Evolutionary conservation across 129 eudicot species (phyloP).

Genomic region (Glebionis coronaria): DNA sequence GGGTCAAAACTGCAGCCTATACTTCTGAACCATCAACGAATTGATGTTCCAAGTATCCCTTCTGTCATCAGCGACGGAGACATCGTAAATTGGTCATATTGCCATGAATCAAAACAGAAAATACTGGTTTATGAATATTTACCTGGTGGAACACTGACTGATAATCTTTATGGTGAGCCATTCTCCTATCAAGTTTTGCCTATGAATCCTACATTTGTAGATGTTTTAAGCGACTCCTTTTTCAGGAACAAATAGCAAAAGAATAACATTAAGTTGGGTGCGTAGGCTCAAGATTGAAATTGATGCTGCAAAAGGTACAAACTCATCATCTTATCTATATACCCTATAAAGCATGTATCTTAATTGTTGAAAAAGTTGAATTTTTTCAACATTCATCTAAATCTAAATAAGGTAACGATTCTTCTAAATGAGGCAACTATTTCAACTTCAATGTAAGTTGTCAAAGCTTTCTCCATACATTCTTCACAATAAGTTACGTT

Average conservation of each 20-base stretch:
- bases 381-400: no score
- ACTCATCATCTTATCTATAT: neutral
- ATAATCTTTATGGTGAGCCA: conserved; percentile 69
- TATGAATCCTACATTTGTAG: conserved; percentile 9
- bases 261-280: conserved; percentile 74
- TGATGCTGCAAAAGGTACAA: conserved; percentile 91
- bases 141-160: conserved; percentile 84
- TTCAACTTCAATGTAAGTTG: no score
- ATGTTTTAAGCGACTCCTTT: conserved; percentile 15
- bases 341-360: no score
- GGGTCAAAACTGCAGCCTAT: neutral
- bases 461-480: no score
- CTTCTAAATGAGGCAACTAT: no score
- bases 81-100: no score
- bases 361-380: no score
- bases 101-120: conserved; percentile 75
- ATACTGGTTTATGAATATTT: conserved; percentile 85
- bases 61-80: conserved; percentile 82
- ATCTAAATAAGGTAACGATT: no score
- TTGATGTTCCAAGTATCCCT: conserved; percentile 53
- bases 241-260: conserved; percentile 71
- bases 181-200: neutral
- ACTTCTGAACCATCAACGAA: conserved; percentile 7
- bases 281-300: conserved; percentile 84
- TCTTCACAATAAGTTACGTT: no score